Evolutionary conservation across 306 rosid species (phyloP).

Genomic region (Citrullus amarus): DNA sequence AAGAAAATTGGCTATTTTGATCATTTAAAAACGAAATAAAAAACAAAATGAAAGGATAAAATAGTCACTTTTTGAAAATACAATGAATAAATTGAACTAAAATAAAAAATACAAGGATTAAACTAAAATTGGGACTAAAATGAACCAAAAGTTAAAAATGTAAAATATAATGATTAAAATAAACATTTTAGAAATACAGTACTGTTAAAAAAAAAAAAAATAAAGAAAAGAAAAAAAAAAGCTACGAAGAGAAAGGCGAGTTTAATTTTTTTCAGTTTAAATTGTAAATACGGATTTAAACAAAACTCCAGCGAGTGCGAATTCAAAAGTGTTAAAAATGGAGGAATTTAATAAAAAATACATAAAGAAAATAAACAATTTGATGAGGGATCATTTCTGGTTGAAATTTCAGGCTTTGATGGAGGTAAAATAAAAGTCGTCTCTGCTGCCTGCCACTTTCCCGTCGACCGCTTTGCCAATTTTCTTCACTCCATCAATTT

Average conservation of each 20-base stretch:
- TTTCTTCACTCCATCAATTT: slow-evolving; percentile 41
- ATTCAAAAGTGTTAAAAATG: not conserved
- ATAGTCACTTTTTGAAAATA: no score
- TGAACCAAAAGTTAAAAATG: no score
- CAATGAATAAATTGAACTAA: no score
- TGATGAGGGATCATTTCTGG: not conserved
- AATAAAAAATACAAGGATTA: no score
- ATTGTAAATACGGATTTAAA: not conserved
- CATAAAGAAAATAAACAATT: not conserved
- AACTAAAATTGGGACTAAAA: no score
- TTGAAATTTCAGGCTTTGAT: slow-evolving; percentile 3
- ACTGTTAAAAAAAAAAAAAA: no score
- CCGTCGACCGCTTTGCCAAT: slow-evolving; percentile 38
- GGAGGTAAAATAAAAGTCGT: slow-evolving; percentile 36
- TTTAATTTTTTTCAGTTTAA: not conserved
- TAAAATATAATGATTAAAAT: no score
- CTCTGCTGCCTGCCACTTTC: slow-evolving; percentile 26
- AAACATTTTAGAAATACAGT: no score
- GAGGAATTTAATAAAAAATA: not conserved
- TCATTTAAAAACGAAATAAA: no score
- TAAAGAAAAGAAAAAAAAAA: no score
- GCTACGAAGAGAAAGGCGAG: not conserved
- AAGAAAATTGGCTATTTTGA: no score
- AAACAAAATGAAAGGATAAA: no score
- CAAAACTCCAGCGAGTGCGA: not conserved